phyloP scores from a whole-genome alignment of 495 filamentous ascomycete genomes.

The Talaromyces ruber region DNA sequence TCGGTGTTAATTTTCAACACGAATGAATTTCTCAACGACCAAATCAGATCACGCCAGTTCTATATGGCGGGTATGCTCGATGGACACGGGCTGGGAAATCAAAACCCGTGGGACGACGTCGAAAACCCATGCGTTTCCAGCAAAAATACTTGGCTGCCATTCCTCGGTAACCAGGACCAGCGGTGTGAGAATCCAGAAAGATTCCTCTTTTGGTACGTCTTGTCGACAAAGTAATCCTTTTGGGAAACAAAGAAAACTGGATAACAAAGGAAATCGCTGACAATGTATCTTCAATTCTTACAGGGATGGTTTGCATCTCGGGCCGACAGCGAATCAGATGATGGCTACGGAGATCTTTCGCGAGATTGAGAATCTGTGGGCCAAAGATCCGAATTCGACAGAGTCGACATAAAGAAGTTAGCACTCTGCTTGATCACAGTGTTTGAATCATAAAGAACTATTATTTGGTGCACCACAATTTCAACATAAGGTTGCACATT shows the following conservation, averaged over 20 bases:
- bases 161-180: slow-evolving; percentile 25
- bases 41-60: slow-evolving; percentile 37
- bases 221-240: neutral
- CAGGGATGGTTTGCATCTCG: slow-evolving; percentile 47
- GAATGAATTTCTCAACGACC: slow-evolving; percentile 40
- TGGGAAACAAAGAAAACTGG: slow-evolving; percentile 4
- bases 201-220: slow-evolving; percentile 44
- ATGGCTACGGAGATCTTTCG: slow-evolving; percentile 38
- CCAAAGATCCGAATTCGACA: neutral
- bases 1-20: slow-evolving; percentile 42
- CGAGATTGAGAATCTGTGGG: slow-evolving; percentile 30
- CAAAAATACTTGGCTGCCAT: slow-evolving; percentile 21
- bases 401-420: neutral
- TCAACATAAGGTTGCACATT: neutral
- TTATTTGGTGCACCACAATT: neutral
- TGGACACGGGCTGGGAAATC: slow-evolving; percentile 28
- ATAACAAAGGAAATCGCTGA: neutral
- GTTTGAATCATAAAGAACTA: neutral
- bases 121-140: slow-evolving; percentile 26
- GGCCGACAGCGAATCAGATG: slow-evolving; percentile 38
- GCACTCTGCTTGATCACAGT: neutral
- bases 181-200: slow-evolving; percentile 36
- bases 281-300: slow-evolving; percentile 2
- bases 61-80: slow-evolving; percentile 33
- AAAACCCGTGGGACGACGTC: slow-evolving; percentile 34